Evolutionary conservation across 2,329 filamentous ascomycete genomes (phyloP).

Genomic region (Sporothrix globosa): DNA sequence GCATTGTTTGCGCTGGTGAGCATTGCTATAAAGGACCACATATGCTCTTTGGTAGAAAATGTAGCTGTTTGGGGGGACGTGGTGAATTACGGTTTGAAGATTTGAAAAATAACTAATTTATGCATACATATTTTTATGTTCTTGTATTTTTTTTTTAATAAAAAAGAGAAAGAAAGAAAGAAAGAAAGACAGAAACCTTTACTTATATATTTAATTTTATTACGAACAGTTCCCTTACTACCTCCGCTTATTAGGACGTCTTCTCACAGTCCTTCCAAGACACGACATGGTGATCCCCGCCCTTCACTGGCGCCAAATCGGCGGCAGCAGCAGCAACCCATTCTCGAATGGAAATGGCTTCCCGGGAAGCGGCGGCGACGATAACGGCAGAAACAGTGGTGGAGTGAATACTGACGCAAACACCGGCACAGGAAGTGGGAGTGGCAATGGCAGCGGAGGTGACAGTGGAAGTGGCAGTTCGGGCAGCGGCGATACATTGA

Average conservation of each 20-base stretch:
- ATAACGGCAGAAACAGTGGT: not conserved
- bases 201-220: too few relatives aligned
- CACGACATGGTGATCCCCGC: not conserved
- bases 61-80: too few relatives aligned
- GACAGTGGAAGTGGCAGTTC: not conserved
- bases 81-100: not conserved
- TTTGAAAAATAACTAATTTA: not conserved
- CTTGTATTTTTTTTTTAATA: not conserved
- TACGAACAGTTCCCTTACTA: too few relatives aligned
- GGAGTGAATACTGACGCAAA: not conserved
- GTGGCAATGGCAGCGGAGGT: not conserved
- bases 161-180: not conserved
- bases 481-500: not conserved
- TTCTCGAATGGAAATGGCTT: constrained; percentile 9
- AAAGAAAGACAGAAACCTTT: not conserved
- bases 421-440: not conserved
- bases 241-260: too few relatives aligned
- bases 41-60: not conserved
- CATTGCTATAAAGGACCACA: constrained; percentile 3
- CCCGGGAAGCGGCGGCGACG: constrained; percentile 1
- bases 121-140: not conserved
- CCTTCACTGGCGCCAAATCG: not conserved
- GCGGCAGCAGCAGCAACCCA: constrained; percentile 22
- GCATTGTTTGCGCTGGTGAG: not conserved
- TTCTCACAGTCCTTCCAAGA: not conserved